A percentile compares a stretch with the other conserved stretches of the same genome.
phyloP scores from a whole-genome alignment of 805 yeast genomes.

The Wickerhamiella azymoides region DNA sequence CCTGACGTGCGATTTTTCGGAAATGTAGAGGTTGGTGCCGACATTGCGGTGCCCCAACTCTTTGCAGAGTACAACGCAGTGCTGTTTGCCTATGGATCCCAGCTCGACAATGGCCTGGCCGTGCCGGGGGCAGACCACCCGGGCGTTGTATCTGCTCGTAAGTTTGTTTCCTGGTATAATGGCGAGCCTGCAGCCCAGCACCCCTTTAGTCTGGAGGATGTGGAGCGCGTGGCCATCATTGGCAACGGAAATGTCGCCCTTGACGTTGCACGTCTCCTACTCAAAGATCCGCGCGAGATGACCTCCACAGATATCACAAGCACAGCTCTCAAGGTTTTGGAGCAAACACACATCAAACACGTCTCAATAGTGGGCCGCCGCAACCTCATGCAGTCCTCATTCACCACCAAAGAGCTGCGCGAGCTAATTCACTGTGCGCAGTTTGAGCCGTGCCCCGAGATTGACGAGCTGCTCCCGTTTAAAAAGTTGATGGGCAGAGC shows the following conservation, averaged over 20 bases:
- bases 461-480: constrained; percentile 1
- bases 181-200: constrained; percentile 46
- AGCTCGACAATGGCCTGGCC: constrained; percentile 37
- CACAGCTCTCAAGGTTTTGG: constrained; percentile 42
- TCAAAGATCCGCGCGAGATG: constrained; percentile 49
- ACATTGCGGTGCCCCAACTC: constrained; percentile 38
- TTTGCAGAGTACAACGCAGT: constrained; percentile 52
- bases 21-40: constrained; percentile 53
- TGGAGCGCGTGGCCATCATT: constrained; percentile 59
- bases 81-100: constrained; percentile 68
- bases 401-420: constrained; percentile 82
- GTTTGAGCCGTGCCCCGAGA: background rate
- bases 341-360: constrained; percentile 39
- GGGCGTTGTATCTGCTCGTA: constrained; percentile 67
- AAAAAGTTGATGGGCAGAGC: constrained; percentile 11
- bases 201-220: constrained; percentile 35
- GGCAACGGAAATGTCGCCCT: constrained; percentile 97
- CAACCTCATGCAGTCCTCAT: constrained; percentile 74
- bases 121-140: constrained; percentile 44
- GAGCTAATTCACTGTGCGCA: constrained; percentile 35
- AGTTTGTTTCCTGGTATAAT: constrained; percentile 93
- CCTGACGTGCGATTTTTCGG: constrained; percentile 49
- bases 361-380: constrained; percentile 75
- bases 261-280: constrained; percentile 70
- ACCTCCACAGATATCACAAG: constrained; percentile 56